Percentiles rank a stretch among this genome's conserved stretches.
Evolutionary conservation across 2,329 filamentous ascomycete species (phyloP).

Genomic region (Trichoderma oligosporum): DNA sequence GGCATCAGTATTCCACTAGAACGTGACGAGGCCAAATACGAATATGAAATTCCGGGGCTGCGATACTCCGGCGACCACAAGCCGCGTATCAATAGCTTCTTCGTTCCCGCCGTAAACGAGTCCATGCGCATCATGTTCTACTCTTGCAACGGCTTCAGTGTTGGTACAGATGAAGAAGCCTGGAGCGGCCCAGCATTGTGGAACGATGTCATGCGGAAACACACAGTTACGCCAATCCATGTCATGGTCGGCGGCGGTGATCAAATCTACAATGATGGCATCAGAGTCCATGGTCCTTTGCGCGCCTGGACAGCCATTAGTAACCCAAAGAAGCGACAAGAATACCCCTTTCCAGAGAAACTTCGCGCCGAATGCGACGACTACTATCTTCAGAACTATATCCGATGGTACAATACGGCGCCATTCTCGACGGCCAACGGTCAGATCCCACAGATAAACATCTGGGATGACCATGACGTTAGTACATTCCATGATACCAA

Average conservation of each 20-base stretch:
- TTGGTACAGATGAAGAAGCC: conserved; percentile 77
- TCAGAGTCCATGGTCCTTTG: conserved; percentile 79
- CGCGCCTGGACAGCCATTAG: conserved; percentile 77
- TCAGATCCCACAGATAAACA: conserved; percentile 92
- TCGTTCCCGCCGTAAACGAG: conserved; percentile 75
- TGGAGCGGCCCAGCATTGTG: conserved; percentile 91
- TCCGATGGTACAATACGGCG: conserved; percentile 77
- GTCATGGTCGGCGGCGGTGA: conserved; percentile 94
- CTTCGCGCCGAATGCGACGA: conserved; percentile 81
- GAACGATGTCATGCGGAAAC: conserved; percentile 85
- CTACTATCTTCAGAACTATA: conserved; percentile 88
- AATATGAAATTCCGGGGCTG: conserved; percentile 69
- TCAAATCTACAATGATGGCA: conserved; percentile 94
- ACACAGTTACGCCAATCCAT: conserved; percentile 79
- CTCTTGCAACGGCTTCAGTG: conserved; percentile 94
- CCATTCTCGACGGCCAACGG: conserved; percentile 82
- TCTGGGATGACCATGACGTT: conserved; percentile 94
- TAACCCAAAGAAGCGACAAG: conserved; percentile 77
- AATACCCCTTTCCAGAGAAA: conserved; percentile 70
- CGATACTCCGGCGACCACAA: conserved; percentile 56
- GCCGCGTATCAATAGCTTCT: conserved; percentile 66
- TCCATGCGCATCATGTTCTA: conserved; percentile 99
- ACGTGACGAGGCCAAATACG: conserved; percentile 67
- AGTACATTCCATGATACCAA: conserved; percentile 35
- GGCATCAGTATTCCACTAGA: conserved; percentile 74